phyloP scores from a whole-genome alignment of 2,329 filamentous ascomycete genomes.

The Xylariaceae sp. region DNA sequence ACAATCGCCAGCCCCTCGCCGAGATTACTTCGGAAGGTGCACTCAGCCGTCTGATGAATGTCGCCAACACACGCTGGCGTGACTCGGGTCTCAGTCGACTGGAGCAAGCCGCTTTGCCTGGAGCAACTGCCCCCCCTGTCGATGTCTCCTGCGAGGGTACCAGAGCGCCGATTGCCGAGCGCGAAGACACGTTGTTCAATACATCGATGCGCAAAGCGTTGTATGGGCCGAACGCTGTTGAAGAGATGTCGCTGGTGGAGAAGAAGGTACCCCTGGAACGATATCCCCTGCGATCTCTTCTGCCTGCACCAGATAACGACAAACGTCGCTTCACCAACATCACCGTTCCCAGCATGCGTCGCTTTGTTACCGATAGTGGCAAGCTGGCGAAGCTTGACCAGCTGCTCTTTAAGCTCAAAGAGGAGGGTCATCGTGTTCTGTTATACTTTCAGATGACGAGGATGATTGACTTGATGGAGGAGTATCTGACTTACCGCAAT shows the following conservation, averaged over 20 bases:
- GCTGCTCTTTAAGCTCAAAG: slow-evolving; percentile 85
- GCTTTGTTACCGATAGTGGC: slow-evolving; percentile 95
- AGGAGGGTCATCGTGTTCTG: slow-evolving; percentile 86
- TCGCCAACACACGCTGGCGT: slow-evolving; percentile 64
- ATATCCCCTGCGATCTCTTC: slow-evolving; percentile 62
- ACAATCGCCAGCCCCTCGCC: slow-evolving; percentile 63
- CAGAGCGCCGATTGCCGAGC: slow-evolving; percentile 59
- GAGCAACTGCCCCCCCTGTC: slow-evolving; percentile 80
- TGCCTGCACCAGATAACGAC: slow-evolving; percentile 76
- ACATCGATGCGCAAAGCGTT: slow-evolving; percentile 69
- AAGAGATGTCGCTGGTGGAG: slow-evolving; percentile 74
- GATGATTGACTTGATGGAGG: slow-evolving; percentile 99
- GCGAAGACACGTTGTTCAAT: slow-evolving; percentile 77
- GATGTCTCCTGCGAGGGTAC: slow-evolving; percentile 74
- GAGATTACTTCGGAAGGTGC: slow-evolving; percentile 71
- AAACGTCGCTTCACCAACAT: slow-evolving; percentile 89
- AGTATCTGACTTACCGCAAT: slow-evolving; percentile 97
- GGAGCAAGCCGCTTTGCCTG: slow-evolving; percentile 77
- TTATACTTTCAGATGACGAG: slow-evolving; percentile 99
- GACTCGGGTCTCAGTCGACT: slow-evolving; percentile 72
- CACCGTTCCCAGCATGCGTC: slow-evolving; percentile 89
- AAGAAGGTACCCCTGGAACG: slow-evolving; percentile 65
- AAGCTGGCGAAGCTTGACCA: slow-evolving; percentile 91
- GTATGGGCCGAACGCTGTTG: slow-evolving; percentile 60
- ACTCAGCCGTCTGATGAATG: slow-evolving; percentile 74